phyloP scores from a whole-genome alignment of 257 asterid species.

The Solanum chilense region DNA sequence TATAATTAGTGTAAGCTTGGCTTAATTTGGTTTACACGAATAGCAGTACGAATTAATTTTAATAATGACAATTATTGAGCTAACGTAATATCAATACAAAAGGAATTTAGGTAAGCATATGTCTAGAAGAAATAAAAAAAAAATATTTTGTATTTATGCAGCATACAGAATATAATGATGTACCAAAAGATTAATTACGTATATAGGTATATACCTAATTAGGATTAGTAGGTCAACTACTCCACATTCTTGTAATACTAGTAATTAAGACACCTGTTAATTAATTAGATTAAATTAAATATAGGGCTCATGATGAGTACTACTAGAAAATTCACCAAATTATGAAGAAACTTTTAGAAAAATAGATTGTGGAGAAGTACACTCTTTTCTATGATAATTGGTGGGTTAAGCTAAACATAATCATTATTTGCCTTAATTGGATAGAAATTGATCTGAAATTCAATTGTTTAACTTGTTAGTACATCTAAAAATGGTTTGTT shows the following conservation, averaged over 20 bases:
- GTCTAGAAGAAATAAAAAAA: background rate
- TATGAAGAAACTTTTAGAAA: background rate
- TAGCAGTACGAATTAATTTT: background rate
- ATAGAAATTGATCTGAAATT: background rate
- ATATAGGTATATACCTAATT: background rate
- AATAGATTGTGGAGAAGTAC: background rate
- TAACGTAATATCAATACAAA: background rate
- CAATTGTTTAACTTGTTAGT: background rate
- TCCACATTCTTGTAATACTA: slow-evolving; percentile 16
- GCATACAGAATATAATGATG: slow-evolving; percentile 1
- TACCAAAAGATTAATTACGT: background rate
- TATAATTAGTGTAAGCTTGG: background rate
- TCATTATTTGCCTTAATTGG: background rate
- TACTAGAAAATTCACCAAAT: background rate
- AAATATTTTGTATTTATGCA: background rate
- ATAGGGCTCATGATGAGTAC: background rate
- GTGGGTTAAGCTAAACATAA: background rate
- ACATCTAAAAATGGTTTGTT: background rate
- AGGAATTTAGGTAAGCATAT: background rate
- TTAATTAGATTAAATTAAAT: background rate
- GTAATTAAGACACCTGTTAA: background rate
- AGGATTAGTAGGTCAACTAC: slow-evolving; percentile 31
- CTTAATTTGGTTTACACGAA: background rate
- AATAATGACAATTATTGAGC: background rate
- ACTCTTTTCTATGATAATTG: background rate